These are phyloP conservation scores for Elasticomyces elasticus DNA, from an alignment of 495 filamentous ascomycete species.

Conservation along the genomic window DNA sequence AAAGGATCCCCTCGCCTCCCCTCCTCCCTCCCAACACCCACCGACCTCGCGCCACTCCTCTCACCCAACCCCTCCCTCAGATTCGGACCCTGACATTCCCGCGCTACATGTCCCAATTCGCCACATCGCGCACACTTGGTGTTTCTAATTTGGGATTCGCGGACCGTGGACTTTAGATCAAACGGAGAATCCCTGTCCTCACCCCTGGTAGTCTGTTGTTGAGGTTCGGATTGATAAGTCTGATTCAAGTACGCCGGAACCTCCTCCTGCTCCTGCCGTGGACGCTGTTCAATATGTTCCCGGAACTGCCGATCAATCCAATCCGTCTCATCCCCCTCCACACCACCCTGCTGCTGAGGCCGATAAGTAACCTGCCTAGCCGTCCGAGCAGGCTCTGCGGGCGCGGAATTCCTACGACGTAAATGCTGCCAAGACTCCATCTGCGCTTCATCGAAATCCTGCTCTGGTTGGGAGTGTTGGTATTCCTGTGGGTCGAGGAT, in stretches of 20 bases:
- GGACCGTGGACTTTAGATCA: neutral
- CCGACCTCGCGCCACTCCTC: neutral
- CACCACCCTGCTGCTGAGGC: no score
- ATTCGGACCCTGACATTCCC: constrained; percentile 7
- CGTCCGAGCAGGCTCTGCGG: no score
- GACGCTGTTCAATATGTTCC: constrained; percentile 4
- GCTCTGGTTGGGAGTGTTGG: neutral
- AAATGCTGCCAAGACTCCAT: constrained; percentile 17
- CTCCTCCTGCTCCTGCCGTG: neutral
- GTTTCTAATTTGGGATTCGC: neutral
- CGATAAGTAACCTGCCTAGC: no score
- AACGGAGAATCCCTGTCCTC: neutral
- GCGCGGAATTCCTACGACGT: constrained; percentile 1
- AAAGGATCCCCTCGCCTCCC: neutral
- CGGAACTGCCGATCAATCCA: constrained; percentile 13
- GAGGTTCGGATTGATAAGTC: neutral
- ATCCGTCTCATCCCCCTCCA: constrained; percentile 6
- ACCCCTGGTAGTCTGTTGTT: no score
- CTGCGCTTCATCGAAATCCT: constrained; percentile 9
- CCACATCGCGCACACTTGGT: constrained; percentile 19
- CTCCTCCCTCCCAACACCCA: neutral
- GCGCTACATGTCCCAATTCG: constrained; percentile 14
- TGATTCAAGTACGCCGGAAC: neutral
- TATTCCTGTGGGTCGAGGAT: constrained; percentile 6
- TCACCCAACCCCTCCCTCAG: neutral